Evolutionary conservation across 2,329 filamentous ascomycete genomes (phyloP), one percentile per base, ranked within the genome.

Genomic region (Clarireedia homoeocarpa): DNA sequence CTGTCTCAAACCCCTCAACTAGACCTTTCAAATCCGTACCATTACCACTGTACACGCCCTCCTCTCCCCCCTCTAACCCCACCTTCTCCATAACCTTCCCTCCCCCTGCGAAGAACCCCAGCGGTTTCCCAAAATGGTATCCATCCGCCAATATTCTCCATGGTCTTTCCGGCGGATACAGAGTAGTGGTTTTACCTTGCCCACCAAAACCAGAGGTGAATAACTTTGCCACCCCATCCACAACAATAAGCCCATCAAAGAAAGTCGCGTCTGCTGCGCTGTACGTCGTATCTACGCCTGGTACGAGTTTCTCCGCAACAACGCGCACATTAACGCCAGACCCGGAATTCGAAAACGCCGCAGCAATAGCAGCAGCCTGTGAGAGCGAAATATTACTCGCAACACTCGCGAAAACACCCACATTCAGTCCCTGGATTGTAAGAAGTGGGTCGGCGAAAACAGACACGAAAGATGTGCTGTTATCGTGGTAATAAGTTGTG

Each of bases 401-500:
- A 6, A 50, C 27, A 6, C 24, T 44, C 0, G 78, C 72, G 17
- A 90, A 73, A 30, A 88, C 76, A 10, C 81, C 86, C 24, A 90
- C 79, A 44, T 77, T 82, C 2, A 89, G 73, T 0, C 79, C 81
- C 7, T 80, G 81, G 49, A 89, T 76, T 17, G 75, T 82, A 1
- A 80, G 75, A 2, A 89, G 75, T 4, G 76, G 76, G 46, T 72
- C 70, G 77, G 78, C 55, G 85, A 83, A 83, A 79, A 53, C 81
- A 80, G 42, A 89, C 73, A 23, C 77, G 77, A 20, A 40, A 4
- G 70, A 71, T 0, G 86, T 89, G 6, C 71, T 82, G 71, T 89
- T 88, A 69, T 82, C 71, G 68, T 89, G 82, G 71, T 89, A 90
- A 72, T 77, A 89, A 0, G 71, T 83, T 1, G 74, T 62, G 61